These are phyloP conservation scores for Atkinsonella hypoxylon DNA, from an alignment of 2,329 filamentous ascomycete species.

Conservation along the genomic window DNA sequence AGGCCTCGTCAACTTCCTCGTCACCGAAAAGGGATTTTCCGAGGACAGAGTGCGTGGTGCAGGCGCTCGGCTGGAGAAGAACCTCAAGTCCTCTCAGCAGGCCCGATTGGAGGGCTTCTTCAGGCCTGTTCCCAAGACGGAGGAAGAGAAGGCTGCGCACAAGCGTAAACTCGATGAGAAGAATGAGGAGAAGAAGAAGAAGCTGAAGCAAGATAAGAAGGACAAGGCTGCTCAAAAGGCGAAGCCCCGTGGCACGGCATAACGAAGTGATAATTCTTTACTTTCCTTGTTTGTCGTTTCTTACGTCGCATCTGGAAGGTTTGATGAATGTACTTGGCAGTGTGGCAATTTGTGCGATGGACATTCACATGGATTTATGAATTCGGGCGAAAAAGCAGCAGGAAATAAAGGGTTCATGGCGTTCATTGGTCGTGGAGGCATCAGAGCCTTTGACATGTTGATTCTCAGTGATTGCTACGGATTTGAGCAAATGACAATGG, in stretches of 20 bases:
- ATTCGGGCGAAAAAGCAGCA: neutral
- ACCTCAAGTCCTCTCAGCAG: conserved; percentile 82
- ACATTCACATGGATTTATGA: neutral
- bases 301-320: neutral
- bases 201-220: conserved; percentile 86
- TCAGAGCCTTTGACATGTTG: neutral
- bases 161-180: conserved; percentile 95
- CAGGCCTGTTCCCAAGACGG: conserved; percentile 80
- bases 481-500: too few relatives aligned
- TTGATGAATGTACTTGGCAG: neutral
- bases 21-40: conserved; percentile 90
- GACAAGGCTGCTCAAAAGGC: conserved; percentile 86
- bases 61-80: conserved; percentile 73
- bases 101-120: conserved; percentile 92
- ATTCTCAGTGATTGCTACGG: too few relatives aligned
- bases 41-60: conserved; percentile 82
- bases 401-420: neutral
- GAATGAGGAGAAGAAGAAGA: conserved; percentile 87
- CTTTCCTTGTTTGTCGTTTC: neutral
- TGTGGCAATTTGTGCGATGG: too few relatives aligned
- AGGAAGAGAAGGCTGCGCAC: conserved; percentile 68
- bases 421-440: neutral
- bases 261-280: neutral
- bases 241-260: conserved; percentile 61
- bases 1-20: conserved; percentile 78